phyloP scores from a whole-genome alignment of 768 basidiomycete species.

The Russula lepida region DNA sequence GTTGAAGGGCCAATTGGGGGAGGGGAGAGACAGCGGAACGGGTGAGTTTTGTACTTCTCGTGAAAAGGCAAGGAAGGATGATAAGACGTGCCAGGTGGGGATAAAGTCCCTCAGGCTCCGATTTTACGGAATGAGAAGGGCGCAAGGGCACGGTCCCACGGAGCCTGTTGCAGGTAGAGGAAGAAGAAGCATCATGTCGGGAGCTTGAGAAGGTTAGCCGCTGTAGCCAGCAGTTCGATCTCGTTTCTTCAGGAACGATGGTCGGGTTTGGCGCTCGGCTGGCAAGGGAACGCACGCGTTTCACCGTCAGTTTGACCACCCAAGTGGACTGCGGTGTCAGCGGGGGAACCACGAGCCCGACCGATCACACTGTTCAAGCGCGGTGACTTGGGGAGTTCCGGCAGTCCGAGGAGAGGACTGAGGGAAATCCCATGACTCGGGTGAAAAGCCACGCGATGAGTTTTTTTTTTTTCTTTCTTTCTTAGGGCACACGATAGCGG shows the following conservation, averaged over 20 bases:
- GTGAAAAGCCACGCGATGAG: background rate
- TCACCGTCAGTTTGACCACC: background rate
- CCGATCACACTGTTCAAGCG: constrained; percentile 14
- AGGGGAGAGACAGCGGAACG: constrained; percentile 3
- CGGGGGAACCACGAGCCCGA: constrained; percentile 2
- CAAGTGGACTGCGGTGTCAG: constrained; percentile 5
- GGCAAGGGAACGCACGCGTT: constrained; percentile 20
- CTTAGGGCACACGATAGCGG: background rate
- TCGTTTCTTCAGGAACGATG: constrained; percentile 17
- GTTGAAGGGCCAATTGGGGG: constrained; percentile 14
- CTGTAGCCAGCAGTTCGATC: constrained; percentile 16
- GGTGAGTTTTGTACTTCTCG: constrained; percentile 4
- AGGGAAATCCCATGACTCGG: constrained; percentile 2
- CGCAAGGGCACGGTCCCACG: constrained; percentile 17
- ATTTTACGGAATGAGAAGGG: constrained; percentile 20
- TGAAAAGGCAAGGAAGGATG: constrained; percentile 10
- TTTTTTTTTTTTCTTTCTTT: background rate
- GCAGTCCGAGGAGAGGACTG: background rate
- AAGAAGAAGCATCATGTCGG: constrained; percentile 11
- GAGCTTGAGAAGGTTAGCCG: constrained; percentile 20
- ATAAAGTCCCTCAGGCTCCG: constrained; percentile 16
- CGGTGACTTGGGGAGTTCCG: background rate
- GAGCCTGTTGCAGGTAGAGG: constrained; percentile 15
- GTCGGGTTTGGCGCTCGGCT: constrained; percentile 19
- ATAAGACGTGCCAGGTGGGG: constrained; percentile 18